These are phyloP conservation scores for Eimeria falciformis DNA, from an alignment of 169 alveolate genomes.

Conservation along the genomic window DNA sequence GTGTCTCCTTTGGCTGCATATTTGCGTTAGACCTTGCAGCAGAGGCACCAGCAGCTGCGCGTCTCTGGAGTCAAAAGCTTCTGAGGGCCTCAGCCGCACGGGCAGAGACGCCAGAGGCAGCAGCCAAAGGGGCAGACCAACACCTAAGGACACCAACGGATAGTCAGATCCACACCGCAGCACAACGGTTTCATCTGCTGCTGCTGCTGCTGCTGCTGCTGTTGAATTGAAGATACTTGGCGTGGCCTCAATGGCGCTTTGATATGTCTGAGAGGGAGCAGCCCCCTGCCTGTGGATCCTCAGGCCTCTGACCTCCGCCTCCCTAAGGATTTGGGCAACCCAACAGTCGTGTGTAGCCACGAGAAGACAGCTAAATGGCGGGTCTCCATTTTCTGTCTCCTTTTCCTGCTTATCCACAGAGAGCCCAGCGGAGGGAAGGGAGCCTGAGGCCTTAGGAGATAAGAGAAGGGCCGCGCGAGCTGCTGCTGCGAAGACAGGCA, in stretches of 20 bases:
- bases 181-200: neutral
- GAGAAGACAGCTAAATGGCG: neutral
- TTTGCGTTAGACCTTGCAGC: neutral
- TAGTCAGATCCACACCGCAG: neutral
- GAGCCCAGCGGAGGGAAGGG: neutral
- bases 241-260: neutral
- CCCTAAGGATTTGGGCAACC: neutral
- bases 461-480: neutral
- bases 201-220: conserved; percentile 43
- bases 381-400: neutral
- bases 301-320: neutral
- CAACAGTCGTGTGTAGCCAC: conserved; percentile 20
- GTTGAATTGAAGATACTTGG: conserved; percentile 7
- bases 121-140: conserved; percentile 11
- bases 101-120: conserved; percentile 20
- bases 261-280: neutral
- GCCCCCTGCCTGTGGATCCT: neutral
- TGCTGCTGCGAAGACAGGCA: conserved; percentile 16
- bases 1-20: neutral
- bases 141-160: neutral
- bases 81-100: neutral
- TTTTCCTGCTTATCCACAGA: neutral
- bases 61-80: neutral
- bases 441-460: neutral
- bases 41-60: conserved; percentile 17